Base-by-base conservation (phyloP, 1,284 basidiomycete species). In the Boletellus deceptivus region DNA sequence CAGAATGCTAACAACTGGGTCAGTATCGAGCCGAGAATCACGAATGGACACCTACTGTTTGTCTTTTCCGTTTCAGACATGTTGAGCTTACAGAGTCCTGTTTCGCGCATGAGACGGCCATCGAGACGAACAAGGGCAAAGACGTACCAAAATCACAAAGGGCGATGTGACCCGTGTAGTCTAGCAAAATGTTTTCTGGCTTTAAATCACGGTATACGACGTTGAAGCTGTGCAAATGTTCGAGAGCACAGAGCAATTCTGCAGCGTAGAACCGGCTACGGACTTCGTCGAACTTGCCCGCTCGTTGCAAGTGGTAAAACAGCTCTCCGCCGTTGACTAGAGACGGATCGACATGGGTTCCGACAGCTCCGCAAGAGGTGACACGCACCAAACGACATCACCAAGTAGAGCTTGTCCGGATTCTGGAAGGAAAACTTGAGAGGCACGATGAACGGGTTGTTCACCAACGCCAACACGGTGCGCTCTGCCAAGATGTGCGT, bases 381-480 rank as follows among this genome's bases (percentile, higher is more conserved):
- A 34, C 6, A 56, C 81, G 53, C 44, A 87, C 87, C 86, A 64
- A 98, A 99, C 14, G 94, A 95, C 80, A 99, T 89, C 18, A 98
- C 93, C 47, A 99, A 76, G 70, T 99, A 99, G 11, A 99, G 78
- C 72, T 99, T 99, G 69, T 99, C 96, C 4, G 91, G 91, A 58
- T 88, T 94, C 73, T 99, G 96, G 80, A 99, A 99, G 8, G 91
- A 95, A 72, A 99, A 98, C 69, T 99, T 99, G 70, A 99, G 84
- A 8, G 96, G 97, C 0, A 98, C 96, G 70, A 99, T 98, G 74
- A 99, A 99, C 0, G 96, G 96, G 63, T 95, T 98, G 76, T 98
- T 98, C 59, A 99, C 96, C 56, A 98, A 82, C 0, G 95, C 96
- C 40, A 99, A 79, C 17, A 99, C 97, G 0, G 96, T 98, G 53